Evolutionary conservation across 2,329 filamentous ascomycete genomes (phyloP).

Genomic region (Talaromyces sp.): DNA sequence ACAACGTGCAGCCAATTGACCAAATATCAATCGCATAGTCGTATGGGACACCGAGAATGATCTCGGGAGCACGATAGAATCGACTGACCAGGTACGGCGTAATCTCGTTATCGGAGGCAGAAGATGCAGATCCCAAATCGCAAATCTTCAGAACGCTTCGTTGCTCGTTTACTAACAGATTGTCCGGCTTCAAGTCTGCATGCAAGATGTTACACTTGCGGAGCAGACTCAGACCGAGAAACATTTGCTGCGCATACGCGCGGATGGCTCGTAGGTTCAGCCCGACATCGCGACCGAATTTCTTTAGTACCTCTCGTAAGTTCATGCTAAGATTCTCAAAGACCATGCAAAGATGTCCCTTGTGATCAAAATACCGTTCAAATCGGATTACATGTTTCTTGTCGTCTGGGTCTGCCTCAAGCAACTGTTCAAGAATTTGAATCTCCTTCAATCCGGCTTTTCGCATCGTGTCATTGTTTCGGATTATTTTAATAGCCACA

Average conservation of each 20-base stretch:
- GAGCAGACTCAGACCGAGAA: slow-evolving; percentile 81
- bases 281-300: slow-evolving; percentile 90
- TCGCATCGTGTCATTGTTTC: slow-evolving; percentile 86
- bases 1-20: slow-evolving; percentile 95
- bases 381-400: slow-evolving; percentile 90
- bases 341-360: slow-evolving; percentile 90
- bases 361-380: slow-evolving; percentile 85
- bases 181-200: slow-evolving; percentile 96
- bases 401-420: slow-evolving; percentile 78
- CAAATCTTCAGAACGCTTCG: slow-evolving; percentile 88
- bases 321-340: slow-evolving; percentile 95
- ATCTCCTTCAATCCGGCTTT: slow-evolving; percentile 95
- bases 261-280: slow-evolving; percentile 85
- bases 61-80: slow-evolving; percentile 95
- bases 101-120: slow-evolving; percentile 84
- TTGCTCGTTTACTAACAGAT: slow-evolving; percentile 84
- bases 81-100: slow-evolving; percentile 94
- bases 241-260: slow-evolving; percentile 90
- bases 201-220: slow-evolving; percentile 92
- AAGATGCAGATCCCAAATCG: slow-evolving; percentile 93
- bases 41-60: slow-evolving; percentile 94
- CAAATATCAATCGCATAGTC: slow-evolving; percentile 95
- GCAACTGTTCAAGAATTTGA: slow-evolving; percentile 83
- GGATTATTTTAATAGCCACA: slow-evolving; percentile 98
- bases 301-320: slow-evolving; percentile 87